Evolutionary conservation across 1,139 yeast species (phyloP).

Genomic region (Taphrina communis): DNA sequence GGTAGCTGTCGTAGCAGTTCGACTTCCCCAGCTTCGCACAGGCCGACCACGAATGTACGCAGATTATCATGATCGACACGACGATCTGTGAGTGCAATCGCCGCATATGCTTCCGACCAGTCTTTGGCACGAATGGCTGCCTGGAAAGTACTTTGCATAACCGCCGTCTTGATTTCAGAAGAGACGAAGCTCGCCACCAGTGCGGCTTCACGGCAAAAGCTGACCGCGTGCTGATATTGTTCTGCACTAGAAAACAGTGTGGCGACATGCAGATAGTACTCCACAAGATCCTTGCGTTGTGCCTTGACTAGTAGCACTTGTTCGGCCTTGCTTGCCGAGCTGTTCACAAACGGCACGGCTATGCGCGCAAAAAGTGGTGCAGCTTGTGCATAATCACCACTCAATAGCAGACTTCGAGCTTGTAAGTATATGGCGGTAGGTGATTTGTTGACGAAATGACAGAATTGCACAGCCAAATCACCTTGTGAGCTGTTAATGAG

Average conservation of each 20-base stretch:
- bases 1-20: constrained; percentile 26
- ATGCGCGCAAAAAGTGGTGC: constrained; percentile 24
- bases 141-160: constrained; percentile 10
- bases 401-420: constrained; percentile 23
- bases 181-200: not conserved
- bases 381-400: constrained; percentile 6
- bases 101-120: constrained; percentile 32
- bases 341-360: constrained; percentile 3
- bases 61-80: constrained; percentile 34
- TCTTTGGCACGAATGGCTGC: constrained; percentile 28
- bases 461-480: constrained; percentile 9
- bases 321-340: constrained; percentile 5
- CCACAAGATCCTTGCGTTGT: constrained; percentile 9
- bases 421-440: constrained; percentile 10
- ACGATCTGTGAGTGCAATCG: not conserved
- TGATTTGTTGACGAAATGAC: constrained; percentile 2
- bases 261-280: constrained; percentile 30
- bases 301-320: not conserved
- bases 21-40: constrained; percentile 39
- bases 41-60: constrained; percentile 19
- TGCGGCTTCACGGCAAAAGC: constrained; percentile 28
- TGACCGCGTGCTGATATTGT: constrained; percentile 7
- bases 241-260: constrained; percentile 6
- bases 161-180: not conserved
- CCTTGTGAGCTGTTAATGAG: constrained; percentile 15